phyloP scores from a whole-genome alignment of 1,139 yeast genomes.

The Saccharomyces hybrid region DNA sequence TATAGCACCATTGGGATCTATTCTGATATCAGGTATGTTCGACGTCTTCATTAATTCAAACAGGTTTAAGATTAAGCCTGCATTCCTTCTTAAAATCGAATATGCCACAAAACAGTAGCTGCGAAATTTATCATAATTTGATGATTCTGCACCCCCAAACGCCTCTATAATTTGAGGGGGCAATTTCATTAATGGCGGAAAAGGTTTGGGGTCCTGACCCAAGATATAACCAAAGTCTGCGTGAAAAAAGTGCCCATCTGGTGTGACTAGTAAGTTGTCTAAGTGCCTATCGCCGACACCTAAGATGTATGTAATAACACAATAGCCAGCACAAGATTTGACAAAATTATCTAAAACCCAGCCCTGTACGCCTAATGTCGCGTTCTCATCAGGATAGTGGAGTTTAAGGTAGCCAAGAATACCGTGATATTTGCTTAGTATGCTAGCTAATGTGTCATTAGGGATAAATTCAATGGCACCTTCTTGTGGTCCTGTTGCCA shows the following conservation, averaged over 20 bases:
- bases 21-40: slow-evolving; percentile 76
- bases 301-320: slow-evolving; percentile 86
- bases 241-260: slow-evolving; percentile 85
- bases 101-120: slow-evolving; percentile 93
- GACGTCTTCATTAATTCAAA: slow-evolving; percentile 94
- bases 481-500: slow-evolving; percentile 85
- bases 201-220: slow-evolving; percentile 96
- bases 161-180: slow-evolving; percentile 97
- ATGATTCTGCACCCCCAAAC: slow-evolving; percentile 88
- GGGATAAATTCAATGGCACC: slow-evolving; percentile 93
- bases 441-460: slow-evolving; percentile 80
- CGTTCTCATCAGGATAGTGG: slow-evolving; percentile 51
- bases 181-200: slow-evolving; percentile 95
- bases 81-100: slow-evolving; percentile 79
- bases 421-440: slow-evolving; percentile 64
- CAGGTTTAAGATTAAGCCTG: slow-evolving; percentile 79
- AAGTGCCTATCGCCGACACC: slow-evolving; percentile 98
- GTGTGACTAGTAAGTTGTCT: slow-evolving; percentile 68
- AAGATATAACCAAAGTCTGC: slow-evolving; percentile 96
- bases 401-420: slow-evolving; percentile 62
- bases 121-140: slow-evolving; percentile 77
- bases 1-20: slow-evolving; percentile 70
- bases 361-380: slow-evolving; percentile 65
- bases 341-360: slow-evolving; percentile 89
- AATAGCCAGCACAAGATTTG: slow-evolving; percentile 93